These are phyloP conservation scores for Lactifluus echinatus DNA, from an alignment of 768 basidiomycete genomes.

Conservation along the genomic window DNA sequence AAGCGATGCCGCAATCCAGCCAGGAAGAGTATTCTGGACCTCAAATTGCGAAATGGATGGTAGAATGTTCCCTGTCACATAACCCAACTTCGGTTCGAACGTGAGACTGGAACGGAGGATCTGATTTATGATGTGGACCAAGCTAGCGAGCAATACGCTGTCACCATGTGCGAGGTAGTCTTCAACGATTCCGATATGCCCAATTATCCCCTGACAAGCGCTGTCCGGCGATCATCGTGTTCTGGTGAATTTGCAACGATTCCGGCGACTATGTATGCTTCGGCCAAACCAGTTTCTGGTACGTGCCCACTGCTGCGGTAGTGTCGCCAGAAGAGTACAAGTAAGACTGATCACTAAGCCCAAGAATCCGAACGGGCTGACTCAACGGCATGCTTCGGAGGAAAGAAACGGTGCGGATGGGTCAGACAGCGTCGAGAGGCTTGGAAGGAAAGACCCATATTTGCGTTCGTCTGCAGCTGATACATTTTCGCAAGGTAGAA, in stretches of 20 bases:
- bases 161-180: not conserved
- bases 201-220: not conserved
- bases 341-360: conserved; percentile 6
- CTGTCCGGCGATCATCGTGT: not conserved
- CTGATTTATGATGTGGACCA: not conserved
- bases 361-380: conserved; percentile 9
- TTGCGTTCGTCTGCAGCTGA: not conserved
- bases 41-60: not conserved
- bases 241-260: not conserved
- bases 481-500: not conserved
- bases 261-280: not conserved
- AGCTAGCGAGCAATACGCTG: not conserved
- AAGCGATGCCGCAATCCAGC: not conserved
- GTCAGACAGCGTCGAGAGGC: not conserved
- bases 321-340: conserved; percentile 6
- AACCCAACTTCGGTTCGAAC: not conserved
- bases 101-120: not conserved
- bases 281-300: not conserved
- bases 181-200: not conserved
- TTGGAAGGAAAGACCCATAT: not conserved
- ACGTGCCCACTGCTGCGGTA: conserved; percentile 9
- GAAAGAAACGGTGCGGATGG: not conserved
- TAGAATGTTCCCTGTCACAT: not conserved
- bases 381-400: not conserved
- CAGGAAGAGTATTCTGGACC: not conserved